A percentile compares a stretch with the other conserved stretches of the same genome.
These are phyloP conservation scores for Sclerotinia spermophila DNA, from an alignment of 2,329 filamentous ascomycete genomes.

Conservation along the genomic window DNA sequence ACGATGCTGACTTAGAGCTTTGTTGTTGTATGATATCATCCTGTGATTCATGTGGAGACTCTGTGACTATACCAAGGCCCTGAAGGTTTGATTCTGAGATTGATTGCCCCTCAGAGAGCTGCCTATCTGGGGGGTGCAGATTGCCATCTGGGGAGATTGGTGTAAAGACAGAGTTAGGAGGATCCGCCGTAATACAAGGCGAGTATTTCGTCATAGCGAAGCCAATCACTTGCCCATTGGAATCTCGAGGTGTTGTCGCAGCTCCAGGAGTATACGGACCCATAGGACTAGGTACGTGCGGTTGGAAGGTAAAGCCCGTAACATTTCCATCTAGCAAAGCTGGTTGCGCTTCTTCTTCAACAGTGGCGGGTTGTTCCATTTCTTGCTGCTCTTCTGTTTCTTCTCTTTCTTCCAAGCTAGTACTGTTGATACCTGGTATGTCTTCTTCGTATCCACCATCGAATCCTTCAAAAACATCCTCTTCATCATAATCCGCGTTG, in stretches of 20 bases:
- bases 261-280: slow-evolving; percentile 49
- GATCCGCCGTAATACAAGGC: slow-evolving; percentile 20
- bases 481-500: slow-evolving; percentile 44
- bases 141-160: slow-evolving; percentile 23
- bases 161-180: slow-evolving; percentile 19
- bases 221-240: slow-evolving; percentile 53
- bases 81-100: slow-evolving; percentile 15
- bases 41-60: not conserved
- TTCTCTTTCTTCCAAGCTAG: slow-evolving; percentile 29
- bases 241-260: slow-evolving; percentile 52
- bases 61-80: slow-evolving; percentile 29
- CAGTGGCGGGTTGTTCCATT: not conserved
- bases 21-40: slow-evolving; percentile 14
- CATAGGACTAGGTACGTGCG: slow-evolving; percentile 49
- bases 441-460: slow-evolving; percentile 23
- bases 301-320: slow-evolving; percentile 34
- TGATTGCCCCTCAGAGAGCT: not conserved
- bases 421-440: slow-evolving; percentile 24
- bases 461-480: slow-evolving; percentile 26
- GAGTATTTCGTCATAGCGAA: slow-evolving; percentile 44
- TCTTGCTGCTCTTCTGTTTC: slow-evolving; percentile 40
- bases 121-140: slow-evolving; percentile 8
- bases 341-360: slow-evolving; percentile 21
- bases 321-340: slow-evolving; percentile 22
- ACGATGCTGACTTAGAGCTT: not conserved